Evolutionary conservation across 2,329 filamentous ascomycete genomes (phyloP), one percentile per base, ranked within the genome.

Genomic region (Beauveria brongniartii): DNA sequence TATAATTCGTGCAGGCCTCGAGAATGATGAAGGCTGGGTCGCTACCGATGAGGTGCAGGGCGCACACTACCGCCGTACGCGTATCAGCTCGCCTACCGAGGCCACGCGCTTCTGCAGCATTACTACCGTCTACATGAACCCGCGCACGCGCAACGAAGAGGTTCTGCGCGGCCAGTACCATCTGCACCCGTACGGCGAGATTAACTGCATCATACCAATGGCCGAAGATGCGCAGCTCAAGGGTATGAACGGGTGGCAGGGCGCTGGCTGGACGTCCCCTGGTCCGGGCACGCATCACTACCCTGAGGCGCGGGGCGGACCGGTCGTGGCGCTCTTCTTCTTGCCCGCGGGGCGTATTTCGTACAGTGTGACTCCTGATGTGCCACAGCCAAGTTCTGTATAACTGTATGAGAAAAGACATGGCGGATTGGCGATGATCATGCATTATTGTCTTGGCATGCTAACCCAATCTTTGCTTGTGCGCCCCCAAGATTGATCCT

Each of bases 271-370:
- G 81, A 84, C 82, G 24, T 75, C 73, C 50, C 79, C 80, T 0
- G 80, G 78, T 0, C 76, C 81, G 0, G 82, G 81, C 0, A 83
- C 81, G 30, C 81, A 84, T 69, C 81, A 84, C 69, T 83, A 82
- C 67, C 81, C 82, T 2, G 71, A 82, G 55, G 80, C 79, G 16
- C 70, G 80, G 14, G 75, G 75, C 4, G 81, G 80, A 1, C 75
- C 76, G 1, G 66, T 82, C 10, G 75, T 83, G 18, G 79, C 80
- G 6, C 68, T 84, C 48, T 83, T 83, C 68, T 84, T 84, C 61
- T 65, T 84, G 61, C 81, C 81, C 0, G 79, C 80, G 0, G 81
- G 81, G 1, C 72, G 81, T 41, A 83, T 84, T 59, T 75, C 75
- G 30, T 82, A 81, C 65, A 72, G 75, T 61, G 76, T 74, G 7